These are phyloP conservation scores for Spergularia marina DNA, from an alignment of 148 eudicot genomes.

Conservation along the genomic window DNA sequence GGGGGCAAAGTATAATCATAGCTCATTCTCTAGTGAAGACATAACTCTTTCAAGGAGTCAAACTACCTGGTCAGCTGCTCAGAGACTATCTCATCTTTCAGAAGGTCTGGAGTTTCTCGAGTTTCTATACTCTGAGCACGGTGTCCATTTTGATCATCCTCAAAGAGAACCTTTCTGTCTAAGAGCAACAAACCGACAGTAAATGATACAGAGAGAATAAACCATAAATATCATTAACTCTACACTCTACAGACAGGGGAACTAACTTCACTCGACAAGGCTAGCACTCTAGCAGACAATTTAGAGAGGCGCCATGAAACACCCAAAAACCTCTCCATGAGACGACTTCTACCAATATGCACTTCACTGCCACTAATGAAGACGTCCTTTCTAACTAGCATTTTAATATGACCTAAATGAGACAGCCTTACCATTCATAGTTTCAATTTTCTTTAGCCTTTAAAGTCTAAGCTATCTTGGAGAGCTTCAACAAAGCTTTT, in stretches of 20 bases:
- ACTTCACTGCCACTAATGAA: neutral
- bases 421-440: neutral
- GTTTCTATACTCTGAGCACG: constrained; percentile 27
- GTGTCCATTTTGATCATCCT: constrained; percentile 29
- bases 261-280: neutral
- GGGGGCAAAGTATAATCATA: neutral
- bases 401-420: neutral
- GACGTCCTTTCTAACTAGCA: neutral
- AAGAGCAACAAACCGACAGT: constrained; percentile 10
- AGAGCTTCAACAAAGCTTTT: neutral
- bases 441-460: too few relatives aligned
- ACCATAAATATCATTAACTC: neutral
- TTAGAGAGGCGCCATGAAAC: neutral
- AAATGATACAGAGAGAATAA: neutral
- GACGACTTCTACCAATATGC: neutral
- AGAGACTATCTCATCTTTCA: constrained; percentile 84
- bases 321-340: neutral
- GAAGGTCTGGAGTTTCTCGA: constrained; percentile 41
- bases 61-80: constrained; percentile 90
- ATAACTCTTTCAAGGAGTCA: neutral
- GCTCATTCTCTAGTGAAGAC: neutral
- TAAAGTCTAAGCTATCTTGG: neutral
- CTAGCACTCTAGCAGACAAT: neutral
- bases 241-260: neutral
- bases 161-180: constrained; percentile 30